These are phyloP conservation scores for Terana coerulea DNA, from an alignment of 768 basidiomycete genomes.

Conservation along the genomic window DNA sequence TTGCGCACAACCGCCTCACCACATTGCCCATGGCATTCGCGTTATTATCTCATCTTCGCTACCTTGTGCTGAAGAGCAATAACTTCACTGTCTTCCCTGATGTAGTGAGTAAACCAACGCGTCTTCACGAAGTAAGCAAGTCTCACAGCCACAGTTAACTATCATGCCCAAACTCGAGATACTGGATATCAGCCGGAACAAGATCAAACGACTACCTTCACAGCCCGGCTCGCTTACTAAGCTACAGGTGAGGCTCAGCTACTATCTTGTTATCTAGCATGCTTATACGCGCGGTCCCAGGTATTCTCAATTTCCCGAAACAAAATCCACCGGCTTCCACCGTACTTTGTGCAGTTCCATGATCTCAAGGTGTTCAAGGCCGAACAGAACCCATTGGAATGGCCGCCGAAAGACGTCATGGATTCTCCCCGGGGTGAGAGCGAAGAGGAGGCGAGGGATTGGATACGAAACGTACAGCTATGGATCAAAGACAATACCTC, in stretches of 20 bases:
- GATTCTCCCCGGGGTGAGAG: constrained; percentile 40
- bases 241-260: constrained; percentile 72
- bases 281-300: constrained; percentile 37
- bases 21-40: constrained; percentile 74
- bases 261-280: too few relatives aligned
- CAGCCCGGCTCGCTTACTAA: constrained; percentile 75
- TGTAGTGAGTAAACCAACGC: constrained; percentile 55
- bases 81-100: constrained; percentile 78
- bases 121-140: constrained; percentile 1
- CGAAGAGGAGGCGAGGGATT: constrained; percentile 56
- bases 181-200: constrained; percentile 91
- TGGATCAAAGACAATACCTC: constrained; percentile 66
- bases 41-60: constrained; percentile 69
- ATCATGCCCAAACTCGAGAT: constrained; percentile 87
- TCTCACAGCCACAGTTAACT: constrained; percentile 54
- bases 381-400: constrained; percentile 91
- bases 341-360: constrained; percentile 71
- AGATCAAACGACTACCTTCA: constrained; percentile 73
- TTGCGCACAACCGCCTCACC: constrained; percentile 80
- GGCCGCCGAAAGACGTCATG: constrained; percentile 71
- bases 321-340: constrained; percentile 73
- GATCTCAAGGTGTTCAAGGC: constrained; percentile 76
- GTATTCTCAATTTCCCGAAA: constrained; percentile 88
- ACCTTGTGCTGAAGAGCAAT: constrained; percentile 87
- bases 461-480: constrained; percentile 65